Percentiles rank a stretch among this genome's conserved stretches.
These are phyloP conservation scores for Fraxinus quadrangulata DNA, from an alignment of 257 asterid species.

Conservation along the genomic window DNA sequence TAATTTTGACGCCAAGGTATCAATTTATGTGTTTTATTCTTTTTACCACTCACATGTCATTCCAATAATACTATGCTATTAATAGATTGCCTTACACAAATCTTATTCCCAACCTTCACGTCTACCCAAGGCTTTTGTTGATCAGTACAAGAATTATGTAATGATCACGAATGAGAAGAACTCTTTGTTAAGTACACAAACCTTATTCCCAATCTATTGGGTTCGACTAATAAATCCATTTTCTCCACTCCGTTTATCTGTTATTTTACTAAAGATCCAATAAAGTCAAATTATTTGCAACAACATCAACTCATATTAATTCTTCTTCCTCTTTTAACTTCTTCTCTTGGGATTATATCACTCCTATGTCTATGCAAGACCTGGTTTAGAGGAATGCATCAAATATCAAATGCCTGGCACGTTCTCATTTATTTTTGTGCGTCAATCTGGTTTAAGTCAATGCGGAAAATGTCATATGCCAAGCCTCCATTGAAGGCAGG, in stretches of 20 bases:
- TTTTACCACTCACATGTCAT: background rate
- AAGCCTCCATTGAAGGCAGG: background rate
- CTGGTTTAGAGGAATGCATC: background rate
- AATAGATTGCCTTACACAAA: background rate
- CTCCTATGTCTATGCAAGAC: background rate
- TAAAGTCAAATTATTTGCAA: background rate
- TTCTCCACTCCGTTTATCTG: background rate
- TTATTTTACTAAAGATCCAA: background rate
- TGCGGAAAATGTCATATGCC: background rate
- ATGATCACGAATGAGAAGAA: background rate
- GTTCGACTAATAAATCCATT: background rate
- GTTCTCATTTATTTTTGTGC: background rate
- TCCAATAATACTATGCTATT: background rate
- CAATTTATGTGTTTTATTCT: conserved; percentile 9
- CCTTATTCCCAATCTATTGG: background rate
- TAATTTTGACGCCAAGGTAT: conserved; percentile 79
- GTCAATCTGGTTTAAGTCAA: background rate
- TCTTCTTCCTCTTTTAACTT: background rate
- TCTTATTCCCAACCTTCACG: too few relatives aligned
- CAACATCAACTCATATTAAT: background rate
- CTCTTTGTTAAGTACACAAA: background rate
- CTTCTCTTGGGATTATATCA: background rate
- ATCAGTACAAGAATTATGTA: conserved; percentile 5
- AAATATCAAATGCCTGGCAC: background rate
- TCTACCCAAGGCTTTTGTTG: background rate